These are phyloP conservation scores for Ceratocystis lukuohia DNA, from an alignment of 2,329 filamentous ascomycete genomes.

Conservation along the genomic window DNA sequence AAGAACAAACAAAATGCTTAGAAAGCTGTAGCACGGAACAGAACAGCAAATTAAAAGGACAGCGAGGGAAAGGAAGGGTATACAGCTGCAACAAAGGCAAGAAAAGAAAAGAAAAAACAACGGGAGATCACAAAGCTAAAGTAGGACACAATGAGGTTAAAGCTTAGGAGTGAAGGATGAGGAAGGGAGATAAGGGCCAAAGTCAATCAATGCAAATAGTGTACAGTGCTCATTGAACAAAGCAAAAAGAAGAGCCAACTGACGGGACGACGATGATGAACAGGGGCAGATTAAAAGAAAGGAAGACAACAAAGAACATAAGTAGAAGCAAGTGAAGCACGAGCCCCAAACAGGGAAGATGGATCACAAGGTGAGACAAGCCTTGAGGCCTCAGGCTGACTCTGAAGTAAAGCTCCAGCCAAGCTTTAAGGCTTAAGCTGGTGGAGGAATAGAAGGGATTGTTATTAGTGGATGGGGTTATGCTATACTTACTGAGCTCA, in stretches of 20 bases:
- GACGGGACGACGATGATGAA: too few species aligned
- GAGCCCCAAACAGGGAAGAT: conserved; percentile 6
- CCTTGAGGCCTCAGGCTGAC: neutral
- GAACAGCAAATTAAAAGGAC: neutral
- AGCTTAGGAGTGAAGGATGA: neutral
- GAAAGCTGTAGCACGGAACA: too few species aligned
- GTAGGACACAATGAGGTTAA: too few species aligned
- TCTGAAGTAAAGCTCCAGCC: neutral
- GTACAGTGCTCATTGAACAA: neutral
- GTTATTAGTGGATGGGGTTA: neutral
- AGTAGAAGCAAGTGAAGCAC: neutral
- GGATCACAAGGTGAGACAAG: conserved; percentile 7
- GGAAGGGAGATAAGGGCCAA: neutral
- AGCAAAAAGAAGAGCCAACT: neutral
- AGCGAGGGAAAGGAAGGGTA: neutral
- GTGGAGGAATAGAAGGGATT: neutral
- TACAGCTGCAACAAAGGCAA: neutral
- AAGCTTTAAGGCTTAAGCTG: neutral
- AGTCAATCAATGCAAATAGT: neutral
- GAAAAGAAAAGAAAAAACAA: neutral
- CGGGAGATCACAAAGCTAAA: neutral
- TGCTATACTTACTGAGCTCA: neutral
- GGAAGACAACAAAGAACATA: neutral
- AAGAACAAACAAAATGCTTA: neutral
- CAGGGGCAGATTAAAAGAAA: neutral